Evolutionary conservation across 768 basidiomycete species (phyloP).

Genomic region (Trametes elegans): DNA sequence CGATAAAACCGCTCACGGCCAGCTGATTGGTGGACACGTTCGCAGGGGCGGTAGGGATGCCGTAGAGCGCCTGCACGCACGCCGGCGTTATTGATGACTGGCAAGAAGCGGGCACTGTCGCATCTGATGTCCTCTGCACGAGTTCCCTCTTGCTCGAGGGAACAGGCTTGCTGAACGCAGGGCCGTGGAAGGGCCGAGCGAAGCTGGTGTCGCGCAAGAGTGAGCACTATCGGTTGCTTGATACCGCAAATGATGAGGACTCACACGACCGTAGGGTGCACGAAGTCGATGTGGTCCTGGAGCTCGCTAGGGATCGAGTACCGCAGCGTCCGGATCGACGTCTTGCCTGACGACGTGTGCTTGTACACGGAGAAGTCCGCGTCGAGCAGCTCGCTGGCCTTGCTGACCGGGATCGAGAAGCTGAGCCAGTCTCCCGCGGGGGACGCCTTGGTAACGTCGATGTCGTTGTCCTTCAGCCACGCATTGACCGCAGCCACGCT

Average conservation of each 20-base stretch:
- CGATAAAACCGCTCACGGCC: constrained; percentile 33
- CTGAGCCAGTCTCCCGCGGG: constrained; percentile 37
- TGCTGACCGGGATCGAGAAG: constrained; percentile 31
- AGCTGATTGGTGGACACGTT: constrained; percentile 26
- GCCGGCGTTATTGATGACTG: constrained; percentile 26
- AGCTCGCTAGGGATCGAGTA: constrained; percentile 37
- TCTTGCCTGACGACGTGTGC: constrained; percentile 29
- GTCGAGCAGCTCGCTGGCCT: constrained; percentile 35
- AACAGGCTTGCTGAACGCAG: constrained; percentile 24
- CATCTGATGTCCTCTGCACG: no score
- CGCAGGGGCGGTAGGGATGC: constrained; percentile 33
- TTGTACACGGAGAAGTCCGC: constrained; percentile 36
- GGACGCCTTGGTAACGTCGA: constrained; percentile 25
- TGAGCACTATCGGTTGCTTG: no score
- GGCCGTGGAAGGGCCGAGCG: constrained; percentile 20
- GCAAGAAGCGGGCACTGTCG: constrained; percentile 27
- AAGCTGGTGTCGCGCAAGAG: constrained; percentile 33
- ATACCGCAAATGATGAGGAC: no score
- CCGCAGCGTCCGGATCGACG: constrained; percentile 34
- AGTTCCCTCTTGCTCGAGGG: constrained; percentile 19
- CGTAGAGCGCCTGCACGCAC: constrained; percentile 35
- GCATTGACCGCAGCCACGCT: constrained; percentile 27
- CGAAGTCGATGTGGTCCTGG: constrained; percentile 28
- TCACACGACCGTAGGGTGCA: constrained; percentile 33
- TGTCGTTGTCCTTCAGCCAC: constrained; percentile 29